Conservation (phyloP, 345 rosid species). For the Eucalyptus tenuipes region DNA sequence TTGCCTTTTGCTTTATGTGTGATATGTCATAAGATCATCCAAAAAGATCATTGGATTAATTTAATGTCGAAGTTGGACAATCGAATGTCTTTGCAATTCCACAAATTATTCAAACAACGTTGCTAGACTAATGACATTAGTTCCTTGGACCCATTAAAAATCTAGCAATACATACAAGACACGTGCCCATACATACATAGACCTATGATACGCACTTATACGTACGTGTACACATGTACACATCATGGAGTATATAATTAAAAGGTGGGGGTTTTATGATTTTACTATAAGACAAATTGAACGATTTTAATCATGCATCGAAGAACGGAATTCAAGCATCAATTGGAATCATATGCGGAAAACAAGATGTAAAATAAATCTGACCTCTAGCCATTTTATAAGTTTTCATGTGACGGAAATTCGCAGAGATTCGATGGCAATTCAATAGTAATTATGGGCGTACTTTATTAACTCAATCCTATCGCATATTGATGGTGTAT, state of each 20-base stretch:
- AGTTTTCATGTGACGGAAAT: too few species aligned
- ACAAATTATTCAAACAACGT: not conserved
- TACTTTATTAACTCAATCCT: too few species aligned
- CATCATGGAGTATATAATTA: not conserved
- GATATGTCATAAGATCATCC: not conserved
- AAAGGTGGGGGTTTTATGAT: not conserved
- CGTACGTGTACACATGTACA: not conserved
- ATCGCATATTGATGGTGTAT: too few species aligned
- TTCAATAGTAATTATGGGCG: fast-evolving
- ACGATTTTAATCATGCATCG: too few species aligned
- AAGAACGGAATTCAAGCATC: too few species aligned
- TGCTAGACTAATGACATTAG: not conserved
- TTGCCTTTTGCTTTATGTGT: not conserved
- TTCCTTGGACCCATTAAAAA: not conserved
- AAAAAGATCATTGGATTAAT: not conserved
- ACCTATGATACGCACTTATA: not conserved
- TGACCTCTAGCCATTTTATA: too few species aligned
- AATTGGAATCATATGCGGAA: too few species aligned
- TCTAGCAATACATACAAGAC: not conserved
- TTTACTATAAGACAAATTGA: too few species aligned
- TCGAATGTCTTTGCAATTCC: not conserved
- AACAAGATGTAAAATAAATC: too few species aligned
- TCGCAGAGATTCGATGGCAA: fast-evolving
- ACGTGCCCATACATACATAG: too few species aligned
- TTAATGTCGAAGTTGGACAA: not conserved